Evolutionary conservation across 768 basidiomycete species (phyloP).

Genomic region (Mycena galericulata): DNA sequence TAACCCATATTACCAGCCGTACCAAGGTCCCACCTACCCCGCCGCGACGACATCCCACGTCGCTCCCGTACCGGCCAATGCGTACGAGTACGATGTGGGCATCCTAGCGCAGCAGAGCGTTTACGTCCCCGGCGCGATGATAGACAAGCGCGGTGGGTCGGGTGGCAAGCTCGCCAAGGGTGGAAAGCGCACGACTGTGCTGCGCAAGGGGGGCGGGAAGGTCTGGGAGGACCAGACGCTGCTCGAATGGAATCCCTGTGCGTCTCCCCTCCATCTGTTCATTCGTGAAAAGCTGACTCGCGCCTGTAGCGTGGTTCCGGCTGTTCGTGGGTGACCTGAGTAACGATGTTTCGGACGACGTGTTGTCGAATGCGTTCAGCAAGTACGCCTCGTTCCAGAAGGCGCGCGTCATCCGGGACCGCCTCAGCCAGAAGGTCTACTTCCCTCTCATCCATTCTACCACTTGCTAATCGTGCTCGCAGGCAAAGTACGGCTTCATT

Average conservation of each 20-base stretch:
- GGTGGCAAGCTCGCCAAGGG: conserved; percentile 90
- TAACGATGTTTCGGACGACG: conserved; percentile 97
- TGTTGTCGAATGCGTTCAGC: conserved; percentile 92
- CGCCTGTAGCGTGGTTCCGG: conserved; percentile 88
- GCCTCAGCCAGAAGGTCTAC: conserved; percentile 89
- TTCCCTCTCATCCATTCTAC: conserved; percentile 22
- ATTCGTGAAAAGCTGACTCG: conserved; percentile 26
- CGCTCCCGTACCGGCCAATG: conserved; percentile 88
- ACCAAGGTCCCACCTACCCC: conserved; percentile 80
- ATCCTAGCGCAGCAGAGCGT: conserved; percentile 92
- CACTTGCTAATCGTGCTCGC: conserved; percentile 20
- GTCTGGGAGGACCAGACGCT: conserved; percentile 99
- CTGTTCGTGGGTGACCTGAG: conserved; percentile 98
- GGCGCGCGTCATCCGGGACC: conserved; percentile 94
- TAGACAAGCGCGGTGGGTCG: conserved; percentile 87
- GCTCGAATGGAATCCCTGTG: conserved; percentile 97
- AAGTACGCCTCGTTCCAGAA: conserved; percentile 95
- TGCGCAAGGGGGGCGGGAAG: conserved; percentile 95
- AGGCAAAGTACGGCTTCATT: conserved; percentile 98
- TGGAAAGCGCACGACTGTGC: conserved; percentile 91
- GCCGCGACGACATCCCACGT: conserved; percentile 71
- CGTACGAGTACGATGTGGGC: conserved; percentile 93
- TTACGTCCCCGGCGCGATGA: conserved; percentile 92
- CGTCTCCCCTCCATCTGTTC: conserved; percentile 44
- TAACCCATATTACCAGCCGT: conserved; percentile 87